These are phyloP conservation scores for Solanum sejunctum DNA, from an alignment of 257 asterid genomes.

Conservation along the genomic window DNA sequence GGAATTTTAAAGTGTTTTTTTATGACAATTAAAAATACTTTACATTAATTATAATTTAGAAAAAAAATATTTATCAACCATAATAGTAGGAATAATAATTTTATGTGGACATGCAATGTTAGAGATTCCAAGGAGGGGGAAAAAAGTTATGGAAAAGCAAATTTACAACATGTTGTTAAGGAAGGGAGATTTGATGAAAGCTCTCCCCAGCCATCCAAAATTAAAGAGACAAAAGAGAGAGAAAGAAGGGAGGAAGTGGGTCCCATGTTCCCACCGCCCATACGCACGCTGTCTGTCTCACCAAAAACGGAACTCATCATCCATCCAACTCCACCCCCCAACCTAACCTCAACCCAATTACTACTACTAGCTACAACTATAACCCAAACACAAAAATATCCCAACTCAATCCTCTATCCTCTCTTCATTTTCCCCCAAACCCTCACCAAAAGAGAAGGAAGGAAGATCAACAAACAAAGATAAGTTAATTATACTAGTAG, in stretches of 20 bases:
- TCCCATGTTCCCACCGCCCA: conserved; percentile 22
- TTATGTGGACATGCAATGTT: neutral
- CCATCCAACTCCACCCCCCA: conserved; percentile 1
- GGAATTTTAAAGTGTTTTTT: neutral
- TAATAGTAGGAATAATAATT: too few species aligned
- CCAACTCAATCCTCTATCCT: neutral
- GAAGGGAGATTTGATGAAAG: neutral
- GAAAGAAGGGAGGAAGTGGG: neutral
- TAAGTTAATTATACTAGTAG: too few species aligned
- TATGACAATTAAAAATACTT: too few species aligned
- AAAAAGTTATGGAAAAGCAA: neutral
- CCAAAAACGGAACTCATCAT: conserved; percentile 6
- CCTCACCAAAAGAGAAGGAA: conserved; percentile 7
- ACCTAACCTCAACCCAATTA: conserved; percentile 53
- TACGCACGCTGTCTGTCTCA: conserved; percentile 24
- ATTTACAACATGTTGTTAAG: neutral
- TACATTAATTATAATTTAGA: too few species aligned
- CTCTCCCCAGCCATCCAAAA: neutral
- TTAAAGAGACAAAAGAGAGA: conserved; percentile 16
- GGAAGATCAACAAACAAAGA: neutral
- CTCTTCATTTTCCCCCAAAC: neutral
- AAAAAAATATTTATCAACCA: too few species aligned
- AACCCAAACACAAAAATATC: too few species aligned
- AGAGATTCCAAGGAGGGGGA: too few species aligned
- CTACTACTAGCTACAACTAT: neutral